A percentile compares a stretch with the other conserved stretches of the same genome.
Conservation (phyloP, 352 stramenopile genomes). For the Phytophthora brassicae region DNA sequence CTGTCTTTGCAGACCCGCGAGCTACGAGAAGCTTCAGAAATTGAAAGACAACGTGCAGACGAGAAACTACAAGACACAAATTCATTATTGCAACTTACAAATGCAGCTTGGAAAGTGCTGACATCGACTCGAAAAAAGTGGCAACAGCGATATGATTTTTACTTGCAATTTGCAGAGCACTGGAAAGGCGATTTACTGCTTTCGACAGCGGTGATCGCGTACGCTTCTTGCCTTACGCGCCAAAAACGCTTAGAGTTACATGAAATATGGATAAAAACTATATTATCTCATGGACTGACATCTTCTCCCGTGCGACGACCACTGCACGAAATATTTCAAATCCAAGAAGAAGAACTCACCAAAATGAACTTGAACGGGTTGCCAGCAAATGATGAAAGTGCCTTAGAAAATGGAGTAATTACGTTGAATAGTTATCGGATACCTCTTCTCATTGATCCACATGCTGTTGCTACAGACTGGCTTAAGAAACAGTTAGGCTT, state of each 20-base stretch:
- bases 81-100: conserved; percentile 55
- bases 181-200: conserved; percentile 69
- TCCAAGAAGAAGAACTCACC: conserved; percentile 35
- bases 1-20: conserved; percentile 38
- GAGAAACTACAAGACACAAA: conserved; percentile 51
- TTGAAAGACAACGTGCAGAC: conserved; percentile 53
- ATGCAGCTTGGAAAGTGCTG: conserved; percentile 57
- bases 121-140: conserved; percentile 47
- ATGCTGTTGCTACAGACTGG: conserved; percentile 55
- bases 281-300: conserved; percentile 34
- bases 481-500: conserved; percentile 39
- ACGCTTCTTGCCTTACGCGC: conserved; percentile 39
- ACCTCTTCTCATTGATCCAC: conserved; percentile 63
- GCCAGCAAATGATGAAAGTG: conserved; percentile 31
- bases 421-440: conserved; percentile 40
- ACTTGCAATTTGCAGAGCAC: conserved; percentile 39
- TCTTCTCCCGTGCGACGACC: conserved; percentile 28
- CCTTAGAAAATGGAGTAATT: conserved; percentile 52
- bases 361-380: conserved; percentile 55
- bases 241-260: conserved; percentile 25
- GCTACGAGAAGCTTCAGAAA: conserved; percentile 47
- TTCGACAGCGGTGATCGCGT: conserved; percentile 50
- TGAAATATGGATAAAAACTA: conserved; percentile 36
- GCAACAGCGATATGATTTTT: conserved; percentile 40
- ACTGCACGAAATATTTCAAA: conserved; percentile 35